A percentile compares a stretch with the other conserved stretches of the same genome.
Evolutionary conservation across 1,139 yeast species (phyloP).

Genomic region (Yamadazyma trypodendri): DNA sequence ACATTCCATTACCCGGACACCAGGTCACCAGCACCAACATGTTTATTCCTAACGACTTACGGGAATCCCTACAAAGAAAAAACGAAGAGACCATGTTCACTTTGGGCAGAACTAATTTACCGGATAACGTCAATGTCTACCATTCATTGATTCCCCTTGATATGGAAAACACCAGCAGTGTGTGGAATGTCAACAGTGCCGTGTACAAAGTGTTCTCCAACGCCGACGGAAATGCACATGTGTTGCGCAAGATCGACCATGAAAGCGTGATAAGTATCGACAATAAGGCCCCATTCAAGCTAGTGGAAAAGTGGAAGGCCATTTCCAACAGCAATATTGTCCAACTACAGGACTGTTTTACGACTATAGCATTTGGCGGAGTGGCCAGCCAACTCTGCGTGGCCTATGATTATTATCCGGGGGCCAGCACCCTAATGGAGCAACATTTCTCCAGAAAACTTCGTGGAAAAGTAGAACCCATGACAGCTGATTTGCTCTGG

Average conservation of each 20-base stretch:
- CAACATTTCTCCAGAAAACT: constrained; percentile 33
- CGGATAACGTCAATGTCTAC: constrained; percentile 76
- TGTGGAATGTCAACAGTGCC: constrained; percentile 62
- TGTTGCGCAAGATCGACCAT: constrained; percentile 67
- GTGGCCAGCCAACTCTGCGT: constrained; percentile 44
- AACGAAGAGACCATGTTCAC: constrained; percentile 82
- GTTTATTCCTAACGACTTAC: constrained; percentile 69
- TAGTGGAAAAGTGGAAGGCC: constrained; percentile 46
- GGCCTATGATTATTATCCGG: constrained; percentile 44
- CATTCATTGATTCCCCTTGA: constrained; percentile 89
- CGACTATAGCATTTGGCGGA: constrained; percentile 84
- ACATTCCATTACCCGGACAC: constrained; percentile 60
- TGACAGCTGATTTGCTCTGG: constrained; percentile 75
- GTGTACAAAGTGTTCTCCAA: constrained; percentile 81
- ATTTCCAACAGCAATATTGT: constrained; percentile 59
- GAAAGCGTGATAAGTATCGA: constrained; percentile 47
- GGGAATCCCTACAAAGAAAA: constrained; percentile 69
- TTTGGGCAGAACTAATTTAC: constrained; percentile 56
- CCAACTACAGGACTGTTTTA: constrained; percentile 75
- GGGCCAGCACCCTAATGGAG: constrained; percentile 30
- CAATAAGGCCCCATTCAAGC: constrained; percentile 51
- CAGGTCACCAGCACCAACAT: constrained; percentile 68
- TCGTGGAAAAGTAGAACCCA: constrained; percentile 37
- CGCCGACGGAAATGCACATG: constrained; percentile 74
- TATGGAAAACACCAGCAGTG: constrained; percentile 49